Evolutionary conservation across 192 early-diverging fungal genomes (phyloP), one percentile per base, ranked within the genome.

Genomic region (Phycomyces nitens): DNA sequence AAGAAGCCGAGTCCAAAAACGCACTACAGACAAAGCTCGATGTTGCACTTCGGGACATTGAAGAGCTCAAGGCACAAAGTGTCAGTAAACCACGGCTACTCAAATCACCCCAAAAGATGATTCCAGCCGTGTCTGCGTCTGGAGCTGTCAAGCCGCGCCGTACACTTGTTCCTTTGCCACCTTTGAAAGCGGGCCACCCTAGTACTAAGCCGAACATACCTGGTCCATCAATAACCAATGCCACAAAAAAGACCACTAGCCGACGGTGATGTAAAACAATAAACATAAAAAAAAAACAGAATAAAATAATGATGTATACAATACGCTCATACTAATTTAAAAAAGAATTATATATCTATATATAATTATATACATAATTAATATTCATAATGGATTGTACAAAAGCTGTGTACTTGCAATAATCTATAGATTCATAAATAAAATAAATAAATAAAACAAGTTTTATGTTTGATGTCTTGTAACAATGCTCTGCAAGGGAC

Each of bases 1-100:
- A 65, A 65, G 43, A 41, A 54, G 64, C 64, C 15, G 64, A 65
- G n/a, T 42, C 53, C 8, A 56, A 40, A 22, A 65, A 65, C 47
- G 27, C 39, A 11, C 56, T 65, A 54, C 64, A 65, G 38, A 11
- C 22, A 10, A 42, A 65, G 41, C n/a, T 65, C 1, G 54, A 65
- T 65, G 15, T 24, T 10, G 63, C 64, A 12, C 20, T 65, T 20
- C 42, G 43, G 16, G 54, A 65, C 16, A 65, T 65, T 8, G 12
- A 11, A 42, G 16, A 22, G 22, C 14, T 27, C 15, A 59, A 59
- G 22, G n/a, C 57, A 40, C 20, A 38, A 43, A 60, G 43, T 44
- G 58, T 29, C 24, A 23, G 24, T 26, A 49, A 60, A 50, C 43
- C n/a, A n/a, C 4, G 16, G n/a, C 14, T 34, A 50, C 15, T n/a